Evolutionary conservation across 306 rosid genomes (phyloP).

Genomic region (Luffa aegyptiaca): DNA sequence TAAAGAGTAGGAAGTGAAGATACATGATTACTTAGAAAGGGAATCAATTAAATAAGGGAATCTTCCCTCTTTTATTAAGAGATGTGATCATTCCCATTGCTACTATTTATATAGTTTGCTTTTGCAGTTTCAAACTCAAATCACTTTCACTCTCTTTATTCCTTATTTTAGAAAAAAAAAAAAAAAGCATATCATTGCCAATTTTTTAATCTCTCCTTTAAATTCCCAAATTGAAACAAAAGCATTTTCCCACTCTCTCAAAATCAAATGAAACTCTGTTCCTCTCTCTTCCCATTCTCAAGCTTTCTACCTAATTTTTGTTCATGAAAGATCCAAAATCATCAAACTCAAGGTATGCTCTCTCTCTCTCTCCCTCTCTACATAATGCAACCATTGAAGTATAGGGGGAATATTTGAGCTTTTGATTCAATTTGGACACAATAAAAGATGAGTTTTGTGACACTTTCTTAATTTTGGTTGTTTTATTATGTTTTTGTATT

Average conservation of each 20-base stretch:
- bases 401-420: neutral
- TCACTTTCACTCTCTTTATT: neutral
- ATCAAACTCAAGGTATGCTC: slow-evolving; percentile 64
- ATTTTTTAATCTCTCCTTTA: too few relatives aligned
- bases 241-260: slow-evolving; percentile 3
- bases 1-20: neutral
- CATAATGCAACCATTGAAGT: neutral
- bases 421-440: neutral
- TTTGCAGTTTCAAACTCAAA: neutral
- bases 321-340: slow-evolving; percentile 80
- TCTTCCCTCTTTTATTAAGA: neutral
- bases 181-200: too few relatives aligned
- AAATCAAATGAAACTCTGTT: slow-evolving; percentile 46
- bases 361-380: slow-evolving; percentile 11
- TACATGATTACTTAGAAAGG: neutral
- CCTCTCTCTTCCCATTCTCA: slow-evolving; percentile 17
- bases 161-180: neutral
- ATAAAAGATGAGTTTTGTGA: neutral
- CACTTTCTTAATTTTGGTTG: neutral
- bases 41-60: neutral
- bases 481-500: neutral
- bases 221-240: neutral
- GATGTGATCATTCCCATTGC: neutral
- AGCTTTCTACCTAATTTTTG: slow-evolving; percentile 22
- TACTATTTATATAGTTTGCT: neutral